Base-by-base conservation (phyloP, 106 monocot species). In the Dendrobium officinale region DNA sequence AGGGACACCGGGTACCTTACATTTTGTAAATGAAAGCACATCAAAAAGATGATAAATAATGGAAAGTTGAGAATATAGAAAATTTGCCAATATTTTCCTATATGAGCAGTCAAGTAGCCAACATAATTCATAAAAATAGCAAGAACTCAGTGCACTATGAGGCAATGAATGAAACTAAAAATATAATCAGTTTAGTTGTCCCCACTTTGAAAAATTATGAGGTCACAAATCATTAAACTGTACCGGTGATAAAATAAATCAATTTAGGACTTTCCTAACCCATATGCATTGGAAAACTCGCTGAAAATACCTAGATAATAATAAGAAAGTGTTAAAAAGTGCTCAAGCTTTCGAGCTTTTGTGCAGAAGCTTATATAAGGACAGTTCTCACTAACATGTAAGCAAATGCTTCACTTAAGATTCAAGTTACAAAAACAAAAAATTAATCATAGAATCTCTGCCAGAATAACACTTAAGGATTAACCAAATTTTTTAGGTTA, bases 1-100 rank as follows among this genome's bases (percentile, higher is more conserved):
- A 75, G 94, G 98, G 83, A 95, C 88, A 48, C 98, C 91, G 78
- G 91, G 88, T 77, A 89, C 75, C 98, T 37, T 99, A 79, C 51
- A 83, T 70, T 55, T 15, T 48, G 27, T 26, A 68, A 82, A 7
- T 41, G 77, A 55, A 20, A 77, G 17, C 22, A 55, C 77, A 77
- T 70, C 6, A 70, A 37, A 70, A 77, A 4, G 15, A 5, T 47
- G n/a, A 48, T 27, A 55, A 27, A 26, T 55, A 20, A 26, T 77
- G 20, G 29, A 27, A 26, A 54, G 16, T 75, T 31, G 54, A 51
- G 1, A 70, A 37, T 9, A 70, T 70, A 37, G 70, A 70, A 70
- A 70, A 70, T 0, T 13, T 70, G 13, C 15, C 37, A 10, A 29
- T 70, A 37, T 70, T 70, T 37, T 70, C 4, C 10, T 16, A 70